These are phyloP conservation scores for Emmonsiellopsis sp. DNA, from an alignment of 2,329 filamentous ascomycete genomes.

Conservation along the genomic window DNA sequence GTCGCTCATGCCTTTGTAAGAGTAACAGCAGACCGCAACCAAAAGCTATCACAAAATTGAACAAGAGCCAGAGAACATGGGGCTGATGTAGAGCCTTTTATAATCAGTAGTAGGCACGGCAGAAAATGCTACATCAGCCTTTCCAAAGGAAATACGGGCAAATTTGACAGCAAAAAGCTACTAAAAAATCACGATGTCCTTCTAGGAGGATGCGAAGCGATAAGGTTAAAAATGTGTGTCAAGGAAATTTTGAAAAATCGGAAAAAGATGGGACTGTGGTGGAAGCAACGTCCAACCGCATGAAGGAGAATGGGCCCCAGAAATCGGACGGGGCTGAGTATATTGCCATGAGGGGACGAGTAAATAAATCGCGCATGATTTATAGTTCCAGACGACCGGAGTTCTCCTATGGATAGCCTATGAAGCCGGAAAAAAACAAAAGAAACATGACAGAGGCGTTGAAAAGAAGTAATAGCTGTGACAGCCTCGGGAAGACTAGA, in stretches of 20 bases:
- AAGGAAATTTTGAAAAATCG: no score
- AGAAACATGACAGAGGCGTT: not conserved
- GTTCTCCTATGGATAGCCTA: not conserved
- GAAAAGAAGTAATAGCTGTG: not conserved
- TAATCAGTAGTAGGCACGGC: not conserved
- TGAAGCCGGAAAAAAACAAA: not conserved
- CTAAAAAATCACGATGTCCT: not conserved
- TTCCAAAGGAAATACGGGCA: not conserved
- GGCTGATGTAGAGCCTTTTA: not conserved
- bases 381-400: not conserved
- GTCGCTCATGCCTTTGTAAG: slow-evolving; percentile 3
- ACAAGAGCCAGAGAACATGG: not conserved
- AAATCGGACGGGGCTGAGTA: not conserved
- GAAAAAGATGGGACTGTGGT: not conserved
- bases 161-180: not conserved
- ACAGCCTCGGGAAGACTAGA: not conserved
- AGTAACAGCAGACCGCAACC: not conserved
- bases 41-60: slow-evolving; percentile 1
- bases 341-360: not conserved
- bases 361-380: not conserved
- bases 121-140: not conserved
- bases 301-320: not conserved
- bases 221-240: no score
- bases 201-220: not conserved
- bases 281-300: not conserved